Conservation (phyloP, 495 filamentous ascomycete species). For the Penicillium paradoxum region DNA sequence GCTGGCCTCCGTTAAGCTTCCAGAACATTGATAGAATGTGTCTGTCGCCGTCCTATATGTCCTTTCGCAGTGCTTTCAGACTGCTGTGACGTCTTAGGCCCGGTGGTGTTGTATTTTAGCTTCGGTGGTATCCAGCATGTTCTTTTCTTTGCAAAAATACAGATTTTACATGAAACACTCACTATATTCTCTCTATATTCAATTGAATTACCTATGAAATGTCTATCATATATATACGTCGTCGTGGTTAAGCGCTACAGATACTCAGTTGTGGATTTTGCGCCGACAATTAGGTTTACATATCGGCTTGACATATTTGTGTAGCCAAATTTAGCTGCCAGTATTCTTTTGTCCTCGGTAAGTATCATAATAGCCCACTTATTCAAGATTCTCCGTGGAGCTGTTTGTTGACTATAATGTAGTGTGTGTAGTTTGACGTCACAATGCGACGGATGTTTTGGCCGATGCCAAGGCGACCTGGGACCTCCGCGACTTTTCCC, state of each 20-base stretch:
- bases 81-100: neutral
- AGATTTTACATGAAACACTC: neutral
- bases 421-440: slow-evolving; percentile 22
- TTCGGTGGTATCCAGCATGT: slow-evolving; percentile 16
- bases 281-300: neutral
- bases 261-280: no score
- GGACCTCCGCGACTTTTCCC: slow-evolving; percentile 21
- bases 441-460: slow-evolving; percentile 4
- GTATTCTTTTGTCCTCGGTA: neutral
- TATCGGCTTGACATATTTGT: no score
- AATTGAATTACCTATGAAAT: neutral
- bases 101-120: slow-evolving; percentile 20
- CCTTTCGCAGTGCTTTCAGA: neutral
- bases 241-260: neutral
- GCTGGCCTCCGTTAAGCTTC: slow-evolving; percentile 64
- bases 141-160: neutral
- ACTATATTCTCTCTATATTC: neutral
- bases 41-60: neutral
- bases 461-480: slow-evolving; percentile 20
- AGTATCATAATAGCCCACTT: neutral
- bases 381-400: neutral
- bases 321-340: neutral
- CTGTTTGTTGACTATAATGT: slow-evolving; percentile 6
- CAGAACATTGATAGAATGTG: neutral
- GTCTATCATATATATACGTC: neutral